Evolutionary conservation across 306 rosid species (phyloP).

Genomic region (Prosopis cineraria): DNA sequence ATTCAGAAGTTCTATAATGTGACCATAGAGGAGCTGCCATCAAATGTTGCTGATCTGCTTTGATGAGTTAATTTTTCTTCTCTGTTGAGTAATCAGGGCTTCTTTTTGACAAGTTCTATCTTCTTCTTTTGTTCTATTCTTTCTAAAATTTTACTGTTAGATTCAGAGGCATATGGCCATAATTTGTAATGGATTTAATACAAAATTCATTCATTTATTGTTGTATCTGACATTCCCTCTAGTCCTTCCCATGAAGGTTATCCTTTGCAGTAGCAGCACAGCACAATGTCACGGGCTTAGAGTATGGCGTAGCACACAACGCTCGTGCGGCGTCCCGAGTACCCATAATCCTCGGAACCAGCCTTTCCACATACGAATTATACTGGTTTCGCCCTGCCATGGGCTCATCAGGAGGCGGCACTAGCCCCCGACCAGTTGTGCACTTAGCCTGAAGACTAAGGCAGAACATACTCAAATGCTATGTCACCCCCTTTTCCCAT

Average conservation of each 20-base stretch:
- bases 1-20: slow-evolving; percentile 94
- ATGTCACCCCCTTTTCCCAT: no score
- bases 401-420: no score
- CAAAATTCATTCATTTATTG: slow-evolving; percentile 30
- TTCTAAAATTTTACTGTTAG: slow-evolving; percentile 27
- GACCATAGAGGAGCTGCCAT: slow-evolving; percentile 86
- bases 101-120: slow-evolving; percentile 48
- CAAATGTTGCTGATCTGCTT: slow-evolving; percentile 85
- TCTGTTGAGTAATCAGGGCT: slow-evolving; percentile 42
- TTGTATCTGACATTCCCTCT: background rate
- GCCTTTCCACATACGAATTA: no score
- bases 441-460: no score
- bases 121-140: slow-evolving; percentile 19
- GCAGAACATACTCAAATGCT: no score
- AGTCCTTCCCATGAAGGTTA: background rate
- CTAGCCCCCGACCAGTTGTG: no score
- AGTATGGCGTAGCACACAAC: no score
- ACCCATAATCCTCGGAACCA: no score
- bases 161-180: slow-evolving; percentile 44
- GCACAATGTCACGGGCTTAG: no score
- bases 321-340: no score
- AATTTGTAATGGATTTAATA: slow-evolving; percentile 37
- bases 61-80: slow-evolving; percentile 53
- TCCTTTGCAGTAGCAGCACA: background rate
- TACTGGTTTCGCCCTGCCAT: no score